Base-by-base conservation (phyloP, 768 basidiomycete genomes). In the Lentinus brumalis region DNA sequence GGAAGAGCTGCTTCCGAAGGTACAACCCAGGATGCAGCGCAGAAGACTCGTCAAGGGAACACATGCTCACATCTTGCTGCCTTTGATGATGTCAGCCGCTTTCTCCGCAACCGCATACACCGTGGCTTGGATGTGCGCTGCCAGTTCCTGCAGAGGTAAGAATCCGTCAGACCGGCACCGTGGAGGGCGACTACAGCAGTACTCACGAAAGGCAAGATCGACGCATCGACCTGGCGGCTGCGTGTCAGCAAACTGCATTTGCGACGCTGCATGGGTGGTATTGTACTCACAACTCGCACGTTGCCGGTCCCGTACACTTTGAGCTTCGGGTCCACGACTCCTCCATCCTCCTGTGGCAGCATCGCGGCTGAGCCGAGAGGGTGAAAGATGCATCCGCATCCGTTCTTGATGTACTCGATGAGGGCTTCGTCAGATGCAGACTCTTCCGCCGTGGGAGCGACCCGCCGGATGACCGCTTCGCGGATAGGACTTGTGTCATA, bases 81-180 rank as follows among this genome's bases (percentile, higher is more conserved):
- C n/a, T n/a, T 35, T 35, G 5, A 35, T 5, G 32, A 35, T 35
- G 32, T 35, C 32, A 5, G 32, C 5, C 5, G 46, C 54, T 42
- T 56, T 56, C 39, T 56, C 54, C 5, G 53, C 54, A 6, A 56
- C 29, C 15, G 54, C 54, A 29, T 56, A 56, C 12, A 56, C 54
- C 2, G 54, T 56, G 14, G 54, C 41, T 15, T 45, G 54, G 14
- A 44, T 56, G 35, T 56, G 54, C 6, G 29, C 45, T 15, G 41
- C 30, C 2, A 56, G 11, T 16, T 56, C 42, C 54, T 56, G 35
- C 35, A 45, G 5, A 35, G 18, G 6, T n/a, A n/a, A n/a, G n/a
- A 41, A 6, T 4, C 16, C 4, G 7, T 21, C 10, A 5, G 11
- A 29, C 5, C 15, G 26, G 21, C n/a, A 15, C 41, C 53, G 18